A percentile compares a stretch with the other conserved stretches of the same genome.
Evolutionary conservation across 257 asterid species (phyloP).

Genomic region (Solanum dulcamara): DNA sequence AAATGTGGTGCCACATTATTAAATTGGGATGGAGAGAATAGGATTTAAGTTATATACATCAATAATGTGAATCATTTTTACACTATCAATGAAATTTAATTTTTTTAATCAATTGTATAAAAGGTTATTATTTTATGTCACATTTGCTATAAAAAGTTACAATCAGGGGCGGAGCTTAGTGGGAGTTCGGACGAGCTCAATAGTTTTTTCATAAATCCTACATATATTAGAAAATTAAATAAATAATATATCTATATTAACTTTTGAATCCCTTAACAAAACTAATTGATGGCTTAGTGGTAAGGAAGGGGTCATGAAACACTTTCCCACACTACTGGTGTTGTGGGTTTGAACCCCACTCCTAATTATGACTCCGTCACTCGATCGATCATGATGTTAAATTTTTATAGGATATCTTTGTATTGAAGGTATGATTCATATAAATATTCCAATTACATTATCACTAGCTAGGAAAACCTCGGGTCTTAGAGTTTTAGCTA

Average conservation of each 20-base stretch:
- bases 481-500: not conserved
- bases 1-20: not conserved
- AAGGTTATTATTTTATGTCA: not conserved
- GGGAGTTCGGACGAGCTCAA: no score
- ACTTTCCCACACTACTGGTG: no score
- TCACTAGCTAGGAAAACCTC: not conserved
- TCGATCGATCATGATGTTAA: not conserved
- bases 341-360: no score
- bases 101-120: not conserved
- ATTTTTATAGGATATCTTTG: not conserved
- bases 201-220: no score
- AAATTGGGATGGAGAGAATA: not conserved
- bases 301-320: no score
- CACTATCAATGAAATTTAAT: not conserved
- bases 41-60: not conserved
- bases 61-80: not conserved
- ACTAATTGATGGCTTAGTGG: no score
- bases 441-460: not conserved
- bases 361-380: no score
- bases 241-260: no score
- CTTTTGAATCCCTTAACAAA: no score
- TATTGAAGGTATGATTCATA: not conserved
- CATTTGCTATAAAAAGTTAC: not conserved
- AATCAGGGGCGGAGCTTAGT: no score
- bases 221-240: no score